Evolutionary conservation across 768 basidiomycete species (phyloP), one percentile per base, ranked within the genome.

Genomic region (Mycena albidolilacea): DNA sequence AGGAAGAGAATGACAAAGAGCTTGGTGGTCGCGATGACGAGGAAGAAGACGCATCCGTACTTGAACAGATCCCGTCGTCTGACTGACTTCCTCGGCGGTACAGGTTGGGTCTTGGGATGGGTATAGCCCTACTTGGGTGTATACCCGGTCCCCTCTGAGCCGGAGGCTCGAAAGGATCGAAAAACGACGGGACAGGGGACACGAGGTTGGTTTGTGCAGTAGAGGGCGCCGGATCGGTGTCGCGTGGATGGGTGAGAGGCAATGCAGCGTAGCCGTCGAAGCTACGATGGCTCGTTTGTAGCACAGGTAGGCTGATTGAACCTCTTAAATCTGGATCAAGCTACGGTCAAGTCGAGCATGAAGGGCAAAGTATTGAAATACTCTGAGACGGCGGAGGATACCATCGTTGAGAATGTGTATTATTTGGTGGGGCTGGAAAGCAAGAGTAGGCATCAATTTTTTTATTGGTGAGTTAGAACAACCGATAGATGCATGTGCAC

Each of bases 281-380:
- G 21, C 50, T n/a, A 9, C 3, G 50, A 21, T 52, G 50, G n/a
- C 21, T 52, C n/a, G n/a, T 21, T 21, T 21, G 50, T 52, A 52
- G 50, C 50, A 21, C 50, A n/a, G 50, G 50, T 52, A 52, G 50
- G n/a, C 50, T 52, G n/a, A 21, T n/a, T 52, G 50, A 52, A 11
- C 50, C n/a, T 21, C n/a, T 52, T 21, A 52, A 52, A 52, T n/a
- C 50, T 52, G n/a, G 50, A 21, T 52, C n/a, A 52, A 52, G n/a
- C 21, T 21, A 21, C 7, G 50, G 50, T 52, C 50, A 52, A 52
- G 50, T 21, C 19, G n/a, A 52, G n/a, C n/a, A 8, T 7, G 7
- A 21, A 21, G n/a, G n/a, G 50, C 2, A 7, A 52, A 21, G 50
- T 52, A 52, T 52, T n/a, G n/a, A 52, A 52, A 52, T 52, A 52